These are phyloP conservation scores for Warburgia ugandensis DNA, from an alignment of 164 flowering plant genomes.

Conservation along the genomic window DNA sequence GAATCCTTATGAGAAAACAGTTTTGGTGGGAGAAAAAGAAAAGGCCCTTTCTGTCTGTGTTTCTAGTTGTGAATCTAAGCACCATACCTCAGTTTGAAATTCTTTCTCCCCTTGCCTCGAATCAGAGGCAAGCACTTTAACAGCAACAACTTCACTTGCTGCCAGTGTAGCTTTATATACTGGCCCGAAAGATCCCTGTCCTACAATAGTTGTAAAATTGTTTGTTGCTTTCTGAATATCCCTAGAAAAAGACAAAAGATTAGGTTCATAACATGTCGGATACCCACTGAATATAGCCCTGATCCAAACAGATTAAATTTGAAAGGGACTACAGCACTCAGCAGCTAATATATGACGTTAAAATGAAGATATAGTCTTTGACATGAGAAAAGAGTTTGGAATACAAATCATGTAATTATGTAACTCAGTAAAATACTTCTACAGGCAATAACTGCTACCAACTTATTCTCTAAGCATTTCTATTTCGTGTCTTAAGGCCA, in stretches of 20 bases:
- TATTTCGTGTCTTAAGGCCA: too few relatives aligned
- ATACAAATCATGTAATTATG: too few relatives aligned
- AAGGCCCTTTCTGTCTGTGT: not conserved
- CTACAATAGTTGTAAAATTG: slow-evolving; percentile 79
- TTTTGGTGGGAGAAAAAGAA: not conserved
- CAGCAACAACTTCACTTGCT: slow-evolving; percentile 58
- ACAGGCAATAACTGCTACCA: too few relatives aligned
- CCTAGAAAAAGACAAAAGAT: slow-evolving; percentile 32
- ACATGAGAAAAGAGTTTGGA: too few relatives aligned
- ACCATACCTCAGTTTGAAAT: slow-evolving; percentile 83
- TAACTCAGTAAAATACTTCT: too few relatives aligned
- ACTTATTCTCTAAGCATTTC: too few relatives aligned
- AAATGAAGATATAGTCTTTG: too few relatives aligned
- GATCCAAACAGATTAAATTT: too few relatives aligned
- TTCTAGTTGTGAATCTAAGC: not conserved
- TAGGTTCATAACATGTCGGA: too few relatives aligned
- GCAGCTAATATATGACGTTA: too few relatives aligned
- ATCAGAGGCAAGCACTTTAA: slow-evolving; percentile 79
- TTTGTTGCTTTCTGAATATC: slow-evolving; percentile 92
- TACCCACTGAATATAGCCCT: too few relatives aligned
- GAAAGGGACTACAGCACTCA: too few relatives aligned
- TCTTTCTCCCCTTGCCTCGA: slow-evolving; percentile 87
- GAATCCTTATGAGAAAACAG: not conserved
- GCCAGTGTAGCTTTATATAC: slow-evolving; percentile 83
- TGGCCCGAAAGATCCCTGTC: slow-evolving; percentile 96